phyloP scores from a whole-genome alignment of 805 yeast genomes.

The Yamadazyma sp. region DNA sequence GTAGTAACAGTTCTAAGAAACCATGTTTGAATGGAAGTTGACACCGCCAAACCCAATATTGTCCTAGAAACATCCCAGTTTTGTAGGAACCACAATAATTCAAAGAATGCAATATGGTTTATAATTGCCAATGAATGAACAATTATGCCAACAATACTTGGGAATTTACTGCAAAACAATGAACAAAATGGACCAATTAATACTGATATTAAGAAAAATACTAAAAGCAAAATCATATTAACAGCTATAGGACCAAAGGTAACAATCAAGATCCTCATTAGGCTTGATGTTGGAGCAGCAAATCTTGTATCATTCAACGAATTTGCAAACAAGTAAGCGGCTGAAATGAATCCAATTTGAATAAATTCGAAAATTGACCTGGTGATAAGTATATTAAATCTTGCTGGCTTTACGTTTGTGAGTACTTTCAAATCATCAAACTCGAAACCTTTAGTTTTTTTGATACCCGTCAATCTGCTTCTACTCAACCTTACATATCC shows the following conservation, averaged over 20 bases:
- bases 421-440: slow-evolving; percentile 30
- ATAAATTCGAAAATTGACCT: slow-evolving; percentile 38
- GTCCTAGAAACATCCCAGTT: slow-evolving; percentile 62
- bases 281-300: slow-evolving; percentile 34
- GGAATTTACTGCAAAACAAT: slow-evolving; percentile 41
- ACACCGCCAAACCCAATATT: slow-evolving; percentile 57
- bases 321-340: slow-evolving; percentile 53
- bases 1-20: slow-evolving; percentile 52
- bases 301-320: slow-evolving; percentile 46
- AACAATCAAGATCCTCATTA: slow-evolving; percentile 43
- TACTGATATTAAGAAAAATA: slow-evolving; percentile 43
- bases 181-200: slow-evolving; percentile 49
- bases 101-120: slow-evolving; percentile 54
- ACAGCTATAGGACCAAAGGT: slow-evolving; percentile 47
- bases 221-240: slow-evolving; percentile 39
- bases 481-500: slow-evolving; percentile 48
- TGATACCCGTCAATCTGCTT: slow-evolving; percentile 56
- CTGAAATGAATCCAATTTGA: slow-evolving; percentile 30
- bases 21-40: slow-evolving; percentile 53
- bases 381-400: slow-evolving; percentile 39
- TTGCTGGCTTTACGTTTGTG: slow-evolving; percentile 50
- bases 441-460: slow-evolving; percentile 32
- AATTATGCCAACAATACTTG: slow-evolving; percentile 51
- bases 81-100: slow-evolving; percentile 64
- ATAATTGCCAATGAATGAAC: slow-evolving; percentile 56